Evolutionary conservation across 306 rosid genomes (phyloP).

Genomic region (Vigna nakashimae): DNA sequence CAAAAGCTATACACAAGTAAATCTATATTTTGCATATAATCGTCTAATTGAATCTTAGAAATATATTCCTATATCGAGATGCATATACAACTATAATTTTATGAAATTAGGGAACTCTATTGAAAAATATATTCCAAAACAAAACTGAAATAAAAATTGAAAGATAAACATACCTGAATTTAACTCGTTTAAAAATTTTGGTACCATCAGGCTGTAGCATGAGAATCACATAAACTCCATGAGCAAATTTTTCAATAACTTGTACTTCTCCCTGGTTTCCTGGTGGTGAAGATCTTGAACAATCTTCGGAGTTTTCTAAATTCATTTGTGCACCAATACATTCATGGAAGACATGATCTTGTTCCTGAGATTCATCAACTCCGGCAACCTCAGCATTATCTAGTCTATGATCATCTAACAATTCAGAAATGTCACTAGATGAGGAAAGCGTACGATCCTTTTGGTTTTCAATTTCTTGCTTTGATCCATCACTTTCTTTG

Average conservation of each 20-base stretch:
- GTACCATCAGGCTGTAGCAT: constrained; percentile 54
- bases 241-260: constrained; percentile 78
- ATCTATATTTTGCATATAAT: background rate
- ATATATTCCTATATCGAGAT: background rate
- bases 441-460: constrained; percentile 4
- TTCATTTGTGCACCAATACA: constrained; percentile 8
- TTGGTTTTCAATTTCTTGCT: constrained; percentile 46
- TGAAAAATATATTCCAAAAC: background rate
- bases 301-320: constrained; percentile 47
- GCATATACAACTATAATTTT: background rate
- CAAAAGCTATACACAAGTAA: no score
- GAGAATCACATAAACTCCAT: constrained; percentile 76
- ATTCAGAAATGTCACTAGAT: constrained; percentile 35
- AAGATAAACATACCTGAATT: constrained; percentile 70
- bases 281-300: constrained; percentile 47
- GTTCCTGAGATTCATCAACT: background rate
- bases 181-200: constrained; percentile 70
- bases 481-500: constrained; percentile 23
- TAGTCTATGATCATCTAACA: constrained; percentile 23
- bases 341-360: background rate
- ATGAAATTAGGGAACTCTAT: background rate
- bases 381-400: background rate
- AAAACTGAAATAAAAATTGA: constrained; percentile 3
- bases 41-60: background rate
- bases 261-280: constrained; percentile 54